These are phyloP conservation scores for Ciborinia camelliae DNA, from an alignment of 2,329 filamentous ascomycete genomes.

Conservation along the genomic window DNA sequence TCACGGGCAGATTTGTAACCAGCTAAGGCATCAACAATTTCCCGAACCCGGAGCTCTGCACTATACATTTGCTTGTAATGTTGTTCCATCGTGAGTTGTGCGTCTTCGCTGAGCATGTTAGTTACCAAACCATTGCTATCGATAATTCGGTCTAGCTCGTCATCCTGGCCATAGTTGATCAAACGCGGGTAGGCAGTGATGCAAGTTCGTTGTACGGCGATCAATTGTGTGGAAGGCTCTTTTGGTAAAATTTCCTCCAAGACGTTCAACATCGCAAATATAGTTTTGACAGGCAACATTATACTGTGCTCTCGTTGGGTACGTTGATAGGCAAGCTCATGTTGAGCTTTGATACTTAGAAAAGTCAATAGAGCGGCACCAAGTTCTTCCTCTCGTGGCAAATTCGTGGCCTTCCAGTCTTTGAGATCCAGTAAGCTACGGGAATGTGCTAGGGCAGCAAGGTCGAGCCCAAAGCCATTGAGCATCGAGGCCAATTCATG, in stretches of 20 bases:
- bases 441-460: constrained; percentile 81
- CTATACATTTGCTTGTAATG: constrained; percentile 98
- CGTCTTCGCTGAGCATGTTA: constrained; percentile 74
- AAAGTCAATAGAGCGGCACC: constrained; percentile 73
- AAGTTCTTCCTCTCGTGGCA: constrained; percentile 64
- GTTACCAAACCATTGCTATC: constrained; percentile 77
- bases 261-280: constrained; percentile 74
- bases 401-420: constrained; percentile 72
- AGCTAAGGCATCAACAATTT: constrained; percentile 80
- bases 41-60: constrained; percentile 79
- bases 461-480: constrained; percentile 82
- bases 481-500: constrained; percentile 62
- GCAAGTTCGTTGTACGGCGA: constrained; percentile 78
- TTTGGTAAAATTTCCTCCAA: constrained; percentile 67
- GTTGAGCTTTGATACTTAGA: constrained; percentile 75
- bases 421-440: constrained; percentile 76
- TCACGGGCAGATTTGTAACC: constrained; percentile 85
- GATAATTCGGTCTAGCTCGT: constrained; percentile 88
- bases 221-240: constrained; percentile 63
- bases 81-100: constrained; percentile 92
- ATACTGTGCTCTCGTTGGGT: constrained; percentile 60
- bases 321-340: constrained; percentile 73
- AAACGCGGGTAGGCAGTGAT: constrained; percentile 90
- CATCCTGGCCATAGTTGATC: constrained; percentile 78
- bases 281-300: constrained; percentile 79